These are phyloP conservation scores for Mycothermus thermophilus DNA, from an alignment of 495 filamentous ascomycete genomes.

Conservation along the genomic window DNA sequence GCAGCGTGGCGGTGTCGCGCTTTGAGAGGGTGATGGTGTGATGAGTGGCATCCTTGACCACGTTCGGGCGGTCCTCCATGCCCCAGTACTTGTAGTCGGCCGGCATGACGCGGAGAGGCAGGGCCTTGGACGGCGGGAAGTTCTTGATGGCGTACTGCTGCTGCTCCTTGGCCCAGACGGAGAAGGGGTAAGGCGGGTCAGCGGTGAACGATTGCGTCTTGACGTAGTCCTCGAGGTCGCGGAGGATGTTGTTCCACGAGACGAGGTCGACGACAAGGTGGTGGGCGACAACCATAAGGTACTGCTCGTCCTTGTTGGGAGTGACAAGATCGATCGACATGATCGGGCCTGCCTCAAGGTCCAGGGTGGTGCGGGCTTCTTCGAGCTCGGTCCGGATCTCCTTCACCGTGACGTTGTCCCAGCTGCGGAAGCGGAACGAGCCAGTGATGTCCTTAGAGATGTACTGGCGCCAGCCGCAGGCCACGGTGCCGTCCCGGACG, in stretches of 20 bases:
- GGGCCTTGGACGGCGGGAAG: too few relatives aligned
- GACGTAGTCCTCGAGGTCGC: conserved; percentile 47
- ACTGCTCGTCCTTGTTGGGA: conserved; percentile 12
- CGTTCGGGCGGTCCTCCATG: too few relatives aligned
- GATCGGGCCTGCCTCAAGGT: conserved; percentile 26
- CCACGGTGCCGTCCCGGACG: conserved; percentile 9
- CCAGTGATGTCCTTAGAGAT: conserved; percentile 9
- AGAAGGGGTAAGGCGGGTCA: conserved; percentile 2
- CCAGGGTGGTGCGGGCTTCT: conserved; percentile 19
- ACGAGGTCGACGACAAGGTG: conserved; percentile 50
- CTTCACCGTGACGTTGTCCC: conserved; percentile 9
- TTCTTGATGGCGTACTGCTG: too few relatives aligned
- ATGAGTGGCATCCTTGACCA: too few relatives aligned
- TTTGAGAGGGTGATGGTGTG: too few relatives aligned
- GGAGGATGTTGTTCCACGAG: conserved; percentile 47
- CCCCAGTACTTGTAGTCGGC: too few relatives aligned
- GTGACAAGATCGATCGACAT: conserved; percentile 14
- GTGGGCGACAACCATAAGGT: conserved; percentile 41
- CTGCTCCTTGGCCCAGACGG: conserved; percentile 13
- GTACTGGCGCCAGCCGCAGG: conserved; percentile 18
- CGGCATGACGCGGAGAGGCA: too few relatives aligned
- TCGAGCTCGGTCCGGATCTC: conserved; percentile 12
- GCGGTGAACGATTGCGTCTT: conserved; percentile 15
- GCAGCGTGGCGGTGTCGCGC: too few relatives aligned
- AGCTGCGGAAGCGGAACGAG: conserved; percentile 12